phyloP scores from a whole-genome alignment of 2,329 filamentous ascomycete genomes.

The Xylaria multiplex region DNA sequence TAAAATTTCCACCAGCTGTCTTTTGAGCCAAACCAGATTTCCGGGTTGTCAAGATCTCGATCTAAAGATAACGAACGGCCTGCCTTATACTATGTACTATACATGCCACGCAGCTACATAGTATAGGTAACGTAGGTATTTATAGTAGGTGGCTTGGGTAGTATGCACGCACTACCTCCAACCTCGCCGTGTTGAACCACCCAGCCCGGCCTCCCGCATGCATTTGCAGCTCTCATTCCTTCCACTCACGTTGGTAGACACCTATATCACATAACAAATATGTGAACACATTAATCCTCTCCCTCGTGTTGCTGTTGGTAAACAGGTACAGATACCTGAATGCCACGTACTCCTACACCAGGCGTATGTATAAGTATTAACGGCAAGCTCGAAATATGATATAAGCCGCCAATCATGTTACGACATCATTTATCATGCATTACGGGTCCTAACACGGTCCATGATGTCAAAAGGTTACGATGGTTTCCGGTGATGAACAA shows the following conservation, averaged over 20 bases:
- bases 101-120: no score
- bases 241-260: neutral
- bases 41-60: constrained; percentile 17
- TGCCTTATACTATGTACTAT: neutral
- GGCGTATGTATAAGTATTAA: no score
- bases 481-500: constrained; percentile 8
- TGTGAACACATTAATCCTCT: neutral
- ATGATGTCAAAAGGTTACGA: neutral
- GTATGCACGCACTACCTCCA: no score
- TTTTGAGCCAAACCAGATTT: constrained; percentile 25
- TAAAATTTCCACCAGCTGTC: constrained; percentile 21
- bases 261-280: neutral
- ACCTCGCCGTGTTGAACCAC: no score
- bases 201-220: no score
- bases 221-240: neutral
- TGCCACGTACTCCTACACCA: neutral
- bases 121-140: no score
- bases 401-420: neutral
- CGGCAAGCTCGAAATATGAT: neutral
- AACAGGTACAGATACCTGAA: neutral
- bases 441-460: neutral
- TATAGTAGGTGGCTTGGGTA: no score
- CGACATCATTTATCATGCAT: constrained; percentile 15
- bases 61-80: neutral
- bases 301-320: neutral